Evolutionary conservation across 2,329 filamentous ascomycete species (phyloP).

Genomic region (Remersonia thermophila): DNA sequence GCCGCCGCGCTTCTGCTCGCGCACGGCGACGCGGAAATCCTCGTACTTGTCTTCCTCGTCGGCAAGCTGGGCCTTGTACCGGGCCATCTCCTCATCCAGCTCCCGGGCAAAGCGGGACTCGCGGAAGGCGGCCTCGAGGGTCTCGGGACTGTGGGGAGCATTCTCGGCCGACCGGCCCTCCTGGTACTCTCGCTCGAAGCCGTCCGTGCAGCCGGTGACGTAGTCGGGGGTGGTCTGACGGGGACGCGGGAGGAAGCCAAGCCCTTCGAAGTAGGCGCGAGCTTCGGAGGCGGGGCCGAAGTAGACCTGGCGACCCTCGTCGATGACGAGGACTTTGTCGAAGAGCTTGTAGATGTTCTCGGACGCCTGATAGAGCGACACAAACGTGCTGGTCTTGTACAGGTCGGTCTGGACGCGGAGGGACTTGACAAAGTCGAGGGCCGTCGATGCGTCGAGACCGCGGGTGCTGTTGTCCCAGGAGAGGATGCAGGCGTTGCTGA

Average conservation of each 20-base stretch:
- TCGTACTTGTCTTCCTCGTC: conserved; percentile 56
- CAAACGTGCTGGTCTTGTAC: conserved; percentile 73
- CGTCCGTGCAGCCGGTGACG: conserved; percentile 68
- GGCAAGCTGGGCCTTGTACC: conserved; percentile 53
- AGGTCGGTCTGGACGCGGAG: conserved; percentile 72
- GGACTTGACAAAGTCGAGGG: conserved; percentile 43
- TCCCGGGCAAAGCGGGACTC: conserved; percentile 45
- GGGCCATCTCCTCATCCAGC: conserved; percentile 52
- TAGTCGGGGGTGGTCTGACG: conserved; percentile 74
- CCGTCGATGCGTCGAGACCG: conserved; percentile 44
- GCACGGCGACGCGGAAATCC: conserved; percentile 65
- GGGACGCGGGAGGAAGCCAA: conserved; percentile 63
- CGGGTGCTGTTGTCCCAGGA: conserved; percentile 61
- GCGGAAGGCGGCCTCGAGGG: conserved; percentile 57
- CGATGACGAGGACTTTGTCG: conserved; percentile 75
- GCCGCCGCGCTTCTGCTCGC: conserved; percentile 64
- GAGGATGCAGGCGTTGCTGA: conserved; percentile 57
- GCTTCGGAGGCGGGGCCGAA: conserved; percentile 59
- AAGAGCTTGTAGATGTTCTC: conserved; percentile 71
- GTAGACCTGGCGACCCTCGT: conserved; percentile 62
- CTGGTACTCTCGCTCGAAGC: conserved; percentile 70
- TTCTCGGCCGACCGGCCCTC: conserved; percentile 52
- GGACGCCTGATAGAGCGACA: conserved; percentile 75
- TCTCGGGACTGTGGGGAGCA: conserved; percentile 55
- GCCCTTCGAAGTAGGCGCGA: conserved; percentile 59